Base-by-base conservation (phyloP, 176 grass and related monocot genomes). In the Aegilops speltoides region DNA sequence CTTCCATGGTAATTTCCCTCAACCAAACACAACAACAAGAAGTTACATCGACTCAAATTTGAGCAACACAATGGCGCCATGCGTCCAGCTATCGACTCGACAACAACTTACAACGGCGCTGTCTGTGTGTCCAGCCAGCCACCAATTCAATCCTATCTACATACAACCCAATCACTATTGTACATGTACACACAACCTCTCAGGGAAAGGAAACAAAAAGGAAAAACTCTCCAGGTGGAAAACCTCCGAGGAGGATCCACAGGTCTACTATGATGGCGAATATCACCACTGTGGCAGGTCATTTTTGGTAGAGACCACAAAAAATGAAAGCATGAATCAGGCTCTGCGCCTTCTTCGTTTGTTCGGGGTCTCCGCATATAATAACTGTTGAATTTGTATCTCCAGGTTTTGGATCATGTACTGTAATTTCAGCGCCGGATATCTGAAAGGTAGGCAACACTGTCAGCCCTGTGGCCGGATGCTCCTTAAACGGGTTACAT, bases 261-360 rank as follows among this genome's bases (percentile, higher is more conserved):
- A 16, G 36, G 26, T 57, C 46, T 57, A 76, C 46, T 57, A 76
- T 61, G 46, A 68, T 31, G 16, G 43, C 28, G 3, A 61, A 17
- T 46, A 34, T 29, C 24, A 8, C 56, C 20, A 59, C 0, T 19
- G 15, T 50, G 6, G 9, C 7, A 5, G 20, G 73, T 87, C 82
- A 93, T 32, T 77, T 85, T 66, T 82, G 79, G 61, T 78, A 77
- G 6, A 92, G 73, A 68, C 93, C 93, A 76, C 93, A 94, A 24
- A 94, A 89, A 25, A 94, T 94, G 70, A 92, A 94, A 0, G 87
- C 87, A 38, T 94, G 93, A 61, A 94, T 84, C 45, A 94, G 75
- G 63, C 93, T 88, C 57, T 92, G 93, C 1, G 89, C 93, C 82
- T 69, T 94, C 83, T 79, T 91, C 19, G 62, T 89, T 57, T 92